These are phyloP conservation scores for Saprolegnia diclina DNA, from an alignment of 352 stramenopile genomes.

Conservation along the genomic window DNA sequence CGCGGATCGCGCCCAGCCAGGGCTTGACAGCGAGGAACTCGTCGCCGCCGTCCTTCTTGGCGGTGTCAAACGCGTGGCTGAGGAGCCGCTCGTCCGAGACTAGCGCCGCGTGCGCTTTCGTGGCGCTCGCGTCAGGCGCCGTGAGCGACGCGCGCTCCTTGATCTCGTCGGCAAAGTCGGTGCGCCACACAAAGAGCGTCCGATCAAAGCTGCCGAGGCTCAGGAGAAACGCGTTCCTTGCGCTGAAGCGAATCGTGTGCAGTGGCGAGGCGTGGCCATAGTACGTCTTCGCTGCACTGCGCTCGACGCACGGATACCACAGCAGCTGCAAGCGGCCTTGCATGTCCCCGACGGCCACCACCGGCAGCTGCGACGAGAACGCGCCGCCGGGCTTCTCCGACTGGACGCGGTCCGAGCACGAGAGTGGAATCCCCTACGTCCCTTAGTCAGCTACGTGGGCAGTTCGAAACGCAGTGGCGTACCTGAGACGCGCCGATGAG, in stretches of 20 bases:
- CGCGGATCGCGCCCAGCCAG: constrained; percentile 52
- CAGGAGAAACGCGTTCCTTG: constrained; percentile 12
- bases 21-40: constrained; percentile 60
- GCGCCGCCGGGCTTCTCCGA: neutral
- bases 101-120: constrained; percentile 1
- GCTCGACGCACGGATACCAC: constrained; percentile 26
- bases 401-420: constrained; percentile 23
- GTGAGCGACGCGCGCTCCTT: neutral
- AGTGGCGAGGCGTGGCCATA: constrained; percentile 21
- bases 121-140: neutral
- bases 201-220: constrained; percentile 25
- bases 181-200: constrained; percentile 19
- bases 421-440: neutral
- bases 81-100: constrained; percentile 16
- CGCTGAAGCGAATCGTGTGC: constrained; percentile 11
- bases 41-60: constrained; percentile 36
- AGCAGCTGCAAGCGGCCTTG: constrained; percentile 16
- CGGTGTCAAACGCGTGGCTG: neutral
- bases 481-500: neutral
- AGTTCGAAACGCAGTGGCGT: neutral
- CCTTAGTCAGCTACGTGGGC: neutral
- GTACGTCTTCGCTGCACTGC: constrained; percentile 21
- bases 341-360: constrained; percentile 20
- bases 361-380: constrained; percentile 18
- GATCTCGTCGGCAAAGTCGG: constrained; percentile 14